Conservation (phyloP, 768 basidiomycete genomes). For the Boletus subparvulus region DNA sequence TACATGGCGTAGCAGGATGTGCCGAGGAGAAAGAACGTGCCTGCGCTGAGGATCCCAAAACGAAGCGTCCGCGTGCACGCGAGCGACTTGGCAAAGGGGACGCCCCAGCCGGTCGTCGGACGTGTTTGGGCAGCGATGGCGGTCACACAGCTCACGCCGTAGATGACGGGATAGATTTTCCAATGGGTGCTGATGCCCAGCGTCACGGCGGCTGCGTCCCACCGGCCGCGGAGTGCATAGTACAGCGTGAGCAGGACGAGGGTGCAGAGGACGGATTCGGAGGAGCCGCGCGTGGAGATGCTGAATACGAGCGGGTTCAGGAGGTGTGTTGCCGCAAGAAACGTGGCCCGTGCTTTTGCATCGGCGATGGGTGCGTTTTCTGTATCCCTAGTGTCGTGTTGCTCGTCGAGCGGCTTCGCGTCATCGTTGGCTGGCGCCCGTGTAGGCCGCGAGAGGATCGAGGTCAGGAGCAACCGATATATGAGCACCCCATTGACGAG, state of each 20-base stretch:
- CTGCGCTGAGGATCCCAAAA: conserved; percentile 69
- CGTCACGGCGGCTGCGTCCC: conserved; percentile 66
- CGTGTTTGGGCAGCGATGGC: conserved; percentile 26
- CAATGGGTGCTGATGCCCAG: conserved; percentile 88
- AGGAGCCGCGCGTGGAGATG: conserved; percentile 96
- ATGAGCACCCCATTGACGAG: conserved; percentile 76
- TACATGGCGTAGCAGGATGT: conserved; percentile 72
- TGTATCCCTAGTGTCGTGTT: neutral
- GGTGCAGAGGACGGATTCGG: conserved; percentile 82
- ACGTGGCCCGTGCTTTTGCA: conserved; percentile 40
- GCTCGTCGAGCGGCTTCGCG: conserved; percentile 4
- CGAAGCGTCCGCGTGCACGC: conserved; percentile 53
- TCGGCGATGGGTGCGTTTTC: neutral
- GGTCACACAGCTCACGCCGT: conserved; percentile 70
- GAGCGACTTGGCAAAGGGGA: conserved; percentile 37
- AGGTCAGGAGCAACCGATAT: conserved; percentile 54
- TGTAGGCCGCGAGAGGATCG: conserved; percentile 40
- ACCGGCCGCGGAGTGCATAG: conserved; percentile 53
- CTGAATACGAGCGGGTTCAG: conserved; percentile 94
- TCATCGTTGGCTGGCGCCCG: neutral
- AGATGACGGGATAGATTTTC: conserved; percentile 97
- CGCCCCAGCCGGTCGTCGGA: conserved; percentile 16
- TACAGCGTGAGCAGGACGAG: conserved; percentile 74
- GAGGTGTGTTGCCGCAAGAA: conserved; percentile 73
- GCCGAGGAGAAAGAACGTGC: conserved; percentile 65